A percentile compares a stretch with the other conserved stretches of the same genome.
Evolutionary conservation across 2,329 filamentous ascomycete species (phyloP).

Genomic region (Periconia digitata): DNA sequence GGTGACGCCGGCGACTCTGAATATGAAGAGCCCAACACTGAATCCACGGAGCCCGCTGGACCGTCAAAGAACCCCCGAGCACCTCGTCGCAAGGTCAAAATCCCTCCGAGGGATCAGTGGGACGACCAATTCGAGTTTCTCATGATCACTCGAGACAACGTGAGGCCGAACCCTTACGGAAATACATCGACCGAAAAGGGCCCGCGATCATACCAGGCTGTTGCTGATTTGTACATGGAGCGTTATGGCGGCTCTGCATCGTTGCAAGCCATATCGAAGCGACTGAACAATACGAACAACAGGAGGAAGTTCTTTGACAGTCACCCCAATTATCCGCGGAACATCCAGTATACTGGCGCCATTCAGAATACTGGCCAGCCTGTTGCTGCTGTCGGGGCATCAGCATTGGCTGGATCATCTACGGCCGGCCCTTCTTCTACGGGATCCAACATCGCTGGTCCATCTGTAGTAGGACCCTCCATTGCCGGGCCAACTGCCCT

Average conservation of each 20-base stretch:
- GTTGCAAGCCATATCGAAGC: conserved; percentile 14
- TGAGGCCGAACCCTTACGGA: conserved; percentile 11
- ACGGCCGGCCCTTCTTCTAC: background rate
- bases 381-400: too few relatives aligned
- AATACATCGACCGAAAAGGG: conserved; percentile 9
- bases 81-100: background rate
- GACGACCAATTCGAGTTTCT: conserved; percentile 13
- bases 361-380: background rate
- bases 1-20: too few relatives aligned
- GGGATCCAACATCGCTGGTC: too few relatives aligned
- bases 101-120: background rate
- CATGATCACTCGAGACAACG: conserved; percentile 16
- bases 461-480: too few relatives aligned
- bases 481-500: too few relatives aligned
- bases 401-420: background rate
- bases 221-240: conserved; percentile 12
- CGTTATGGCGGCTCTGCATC: conserved; percentile 4
- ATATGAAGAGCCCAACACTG: too few relatives aligned
- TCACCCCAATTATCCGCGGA: background rate
- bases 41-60: background rate
- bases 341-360: background rate
- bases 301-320: conserved; percentile 5
- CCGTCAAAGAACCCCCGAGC: background rate
- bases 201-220: conserved; percentile 6
- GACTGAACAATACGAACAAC: background rate